These are phyloP conservation scores for Apiospora sp. DNA, from an alignment of 2,329 filamentous ascomycete genomes.

Conservation along the genomic window DNA sequence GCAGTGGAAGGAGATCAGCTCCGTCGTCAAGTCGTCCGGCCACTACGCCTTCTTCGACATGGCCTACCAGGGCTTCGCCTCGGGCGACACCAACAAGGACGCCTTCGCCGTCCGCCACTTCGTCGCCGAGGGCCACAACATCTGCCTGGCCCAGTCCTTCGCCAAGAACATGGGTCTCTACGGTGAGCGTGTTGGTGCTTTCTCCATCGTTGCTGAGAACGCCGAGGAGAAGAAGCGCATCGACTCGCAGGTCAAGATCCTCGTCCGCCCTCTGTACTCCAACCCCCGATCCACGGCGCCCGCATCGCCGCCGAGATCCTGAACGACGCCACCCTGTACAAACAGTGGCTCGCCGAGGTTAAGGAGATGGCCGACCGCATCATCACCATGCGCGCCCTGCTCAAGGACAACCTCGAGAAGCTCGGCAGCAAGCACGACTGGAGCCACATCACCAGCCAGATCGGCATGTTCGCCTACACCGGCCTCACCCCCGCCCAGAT, in stretches of 20 bases:
- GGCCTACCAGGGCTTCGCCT: slow-evolving; percentile 99
- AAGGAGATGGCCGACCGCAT: slow-evolving; percentile 99
- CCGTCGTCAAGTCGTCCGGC: slow-evolving; percentile 82
- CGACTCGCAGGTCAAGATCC: slow-evolving; percentile 97
- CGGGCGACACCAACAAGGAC: slow-evolving; percentile 88
- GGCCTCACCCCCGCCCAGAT: slow-evolving; percentile 91
- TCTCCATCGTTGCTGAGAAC: slow-evolving; percentile 87
- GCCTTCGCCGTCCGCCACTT: slow-evolving; percentile 95
- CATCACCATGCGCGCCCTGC: slow-evolving; percentile 94
- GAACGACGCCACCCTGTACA: slow-evolving; percentile 82
- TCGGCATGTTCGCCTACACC: slow-evolving; percentile 99
- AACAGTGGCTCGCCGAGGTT: slow-evolving; percentile 95
- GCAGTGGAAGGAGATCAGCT: slow-evolving; percentile 92
- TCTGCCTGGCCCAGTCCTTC: slow-evolving; percentile 90
- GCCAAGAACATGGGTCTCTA: slow-evolving; percentile 99
- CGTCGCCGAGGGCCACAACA: slow-evolving; percentile 87
- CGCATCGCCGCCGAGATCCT: slow-evolving; percentile 93
- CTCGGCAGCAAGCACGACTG: slow-evolving; percentile 97
- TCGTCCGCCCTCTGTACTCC: slow-evolving; percentile 96
- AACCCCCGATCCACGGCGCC: slow-evolving; percentile 96
- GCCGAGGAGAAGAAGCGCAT: slow-evolving; percentile 93
- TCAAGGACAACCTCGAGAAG: slow-evolving; percentile 94
- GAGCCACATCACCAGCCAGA: slow-evolving; percentile 98
- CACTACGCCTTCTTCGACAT: slow-evolving; percentile 99
- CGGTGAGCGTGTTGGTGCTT: slow-evolving; percentile 96